Conservation (phyloP, 257 asterid genomes). For the Solanum tacnaense region DNA sequence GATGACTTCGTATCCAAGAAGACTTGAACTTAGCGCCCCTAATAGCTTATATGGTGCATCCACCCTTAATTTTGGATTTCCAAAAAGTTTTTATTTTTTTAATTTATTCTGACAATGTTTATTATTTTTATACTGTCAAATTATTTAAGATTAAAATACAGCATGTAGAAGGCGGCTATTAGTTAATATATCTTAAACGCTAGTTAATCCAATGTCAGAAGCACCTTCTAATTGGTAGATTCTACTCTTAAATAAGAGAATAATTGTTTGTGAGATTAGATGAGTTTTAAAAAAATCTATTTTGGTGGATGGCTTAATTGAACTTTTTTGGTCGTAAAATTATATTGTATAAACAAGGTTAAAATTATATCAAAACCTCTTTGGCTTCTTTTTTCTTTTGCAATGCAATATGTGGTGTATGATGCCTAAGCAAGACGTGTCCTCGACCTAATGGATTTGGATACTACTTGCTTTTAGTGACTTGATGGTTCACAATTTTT, state of each 20-base stretch:
- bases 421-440: background rate
- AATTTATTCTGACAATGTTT: background rate
- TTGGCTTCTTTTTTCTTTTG: background rate
- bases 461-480: too few relatives aligned
- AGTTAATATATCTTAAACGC: background rate
- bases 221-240: background rate
- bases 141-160: background rate
- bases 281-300: background rate
- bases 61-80: background rate
- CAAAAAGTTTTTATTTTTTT: background rate
- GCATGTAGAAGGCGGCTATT: background rate
- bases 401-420: background rate
- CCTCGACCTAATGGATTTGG: background rate
- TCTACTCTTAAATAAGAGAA: background rate
- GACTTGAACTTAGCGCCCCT: background rate
- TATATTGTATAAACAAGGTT: background rate
- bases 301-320: background rate
- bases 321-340: background rate
- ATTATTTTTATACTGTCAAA: background rate
- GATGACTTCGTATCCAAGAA: fast-evolving
- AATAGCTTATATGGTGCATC: background rate
- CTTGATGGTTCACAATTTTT: background rate
- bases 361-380: background rate
- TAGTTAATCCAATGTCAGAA: background rate
- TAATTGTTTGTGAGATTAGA: background rate